phyloP scores from a whole-genome alignment of 768 basidiomycete genomes.

The Suillus brevipes region DNA sequence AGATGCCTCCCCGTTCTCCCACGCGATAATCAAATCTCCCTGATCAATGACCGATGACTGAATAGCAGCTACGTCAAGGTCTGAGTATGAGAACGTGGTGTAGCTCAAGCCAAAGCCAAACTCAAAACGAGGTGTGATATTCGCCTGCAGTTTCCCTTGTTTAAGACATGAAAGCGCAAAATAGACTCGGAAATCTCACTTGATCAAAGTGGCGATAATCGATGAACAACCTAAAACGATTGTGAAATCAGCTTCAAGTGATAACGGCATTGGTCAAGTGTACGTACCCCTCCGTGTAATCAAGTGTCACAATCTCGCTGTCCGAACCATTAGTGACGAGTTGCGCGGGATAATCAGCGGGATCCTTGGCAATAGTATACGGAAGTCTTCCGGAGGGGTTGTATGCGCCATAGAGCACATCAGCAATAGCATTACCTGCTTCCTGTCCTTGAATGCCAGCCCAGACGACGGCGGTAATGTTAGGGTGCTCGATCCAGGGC shows the following conservation, averaged over 20 bases:
- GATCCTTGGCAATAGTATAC: conserved; percentile 69
- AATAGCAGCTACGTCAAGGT: conserved; percentile 36
- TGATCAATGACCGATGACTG: conserved; percentile 30
- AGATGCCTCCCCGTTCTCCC: conserved; percentile 55
- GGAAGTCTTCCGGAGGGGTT: conserved; percentile 71
- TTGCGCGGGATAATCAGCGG: conserved; percentile 60
- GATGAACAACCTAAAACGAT: conserved; percentile 47
- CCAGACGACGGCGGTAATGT: conserved; percentile 74
- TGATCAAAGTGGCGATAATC: conserved; percentile 68
- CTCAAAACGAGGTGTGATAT: conserved; percentile 66
- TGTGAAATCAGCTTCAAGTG: not conserved
- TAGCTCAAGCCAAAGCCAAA: conserved; percentile 43
- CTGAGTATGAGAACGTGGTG: conserved; percentile 42
- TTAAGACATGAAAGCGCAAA: conserved; percentile 6
- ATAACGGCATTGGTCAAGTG: not conserved
- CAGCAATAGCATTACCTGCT: conserved; percentile 65
- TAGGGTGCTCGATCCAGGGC: conserved; percentile 71
- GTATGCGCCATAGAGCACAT: conserved; percentile 67
- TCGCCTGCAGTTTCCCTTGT: conserved; percentile 41
- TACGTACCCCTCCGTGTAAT: conserved; percentile 56
- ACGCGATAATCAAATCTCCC: conserved; percentile 38
- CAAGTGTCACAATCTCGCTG: conserved; percentile 45
- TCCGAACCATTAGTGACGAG: conserved; percentile 39
- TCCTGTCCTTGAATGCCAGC: conserved; percentile 68
- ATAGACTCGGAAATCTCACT: conserved; percentile 32